These are phyloP conservation scores for Pythium sukuiense DNA, from an alignment of 352 stramenopile species.

Conservation along the genomic window DNA sequence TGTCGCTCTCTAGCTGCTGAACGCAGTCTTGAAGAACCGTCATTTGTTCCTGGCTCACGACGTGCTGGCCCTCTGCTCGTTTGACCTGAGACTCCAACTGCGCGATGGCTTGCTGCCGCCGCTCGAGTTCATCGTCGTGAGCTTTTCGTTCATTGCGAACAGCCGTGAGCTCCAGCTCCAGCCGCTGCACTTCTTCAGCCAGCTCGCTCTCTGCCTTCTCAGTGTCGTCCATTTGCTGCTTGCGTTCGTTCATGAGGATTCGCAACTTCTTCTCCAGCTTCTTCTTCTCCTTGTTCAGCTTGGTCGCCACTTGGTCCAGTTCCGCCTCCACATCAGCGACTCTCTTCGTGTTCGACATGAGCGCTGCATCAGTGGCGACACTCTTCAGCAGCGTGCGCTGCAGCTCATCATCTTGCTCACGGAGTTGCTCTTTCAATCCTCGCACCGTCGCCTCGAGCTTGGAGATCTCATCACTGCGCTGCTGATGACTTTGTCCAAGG, in stretches of 20 bases:
- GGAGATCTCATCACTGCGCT: neutral
- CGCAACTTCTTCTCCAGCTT: slow-evolving; percentile 59
- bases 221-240: slow-evolving; percentile 23
- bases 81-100: neutral
- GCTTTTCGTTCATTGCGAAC: neutral
- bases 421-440: neutral
- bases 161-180: slow-evolving; percentile 7
- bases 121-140: slow-evolving; percentile 5
- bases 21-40: slow-evolving; percentile 20
- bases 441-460: neutral
- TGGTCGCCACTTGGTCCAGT: neutral
- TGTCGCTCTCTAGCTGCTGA: slow-evolving; percentile 16
- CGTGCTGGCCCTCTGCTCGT: neutral
- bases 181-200: slow-evolving; percentile 20
- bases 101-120: neutral
- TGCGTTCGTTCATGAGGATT: slow-evolving; percentile 34
- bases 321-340: neutral
- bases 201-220: slow-evolving; percentile 18
- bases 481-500: neutral
- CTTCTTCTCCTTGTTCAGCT: slow-evolving; percentile 40
- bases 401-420: neutral
- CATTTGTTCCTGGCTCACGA: slow-evolving; percentile 17
- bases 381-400: neutral
- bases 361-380: neutral
- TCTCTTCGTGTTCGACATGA: neutral